Percentiles rank a stretch among this genome's conserved stretches.
These are phyloP conservation scores for Talaromyces borbonicus DNA, from an alignment of 495 filamentous ascomycete species.

Conservation along the genomic window DNA sequence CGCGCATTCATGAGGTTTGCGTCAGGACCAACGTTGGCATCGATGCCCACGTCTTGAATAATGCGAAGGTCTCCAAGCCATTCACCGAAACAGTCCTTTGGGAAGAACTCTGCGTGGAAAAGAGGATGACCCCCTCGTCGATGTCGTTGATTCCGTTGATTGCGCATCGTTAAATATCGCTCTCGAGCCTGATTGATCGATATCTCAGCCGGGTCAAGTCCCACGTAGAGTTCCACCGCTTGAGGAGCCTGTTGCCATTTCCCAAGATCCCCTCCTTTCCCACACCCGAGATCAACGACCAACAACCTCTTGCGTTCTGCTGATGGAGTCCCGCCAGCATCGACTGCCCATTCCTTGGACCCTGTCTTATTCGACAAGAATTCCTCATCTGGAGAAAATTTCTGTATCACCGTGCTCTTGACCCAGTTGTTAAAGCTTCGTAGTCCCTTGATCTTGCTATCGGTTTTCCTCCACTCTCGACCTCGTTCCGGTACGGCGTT, in stretches of 20 bases:
- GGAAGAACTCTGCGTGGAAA: conserved; percentile 77
- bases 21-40: conserved; percentile 53
- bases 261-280: conserved; percentile 88
- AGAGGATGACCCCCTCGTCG: conserved; percentile 50
- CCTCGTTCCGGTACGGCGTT: conserved; percentile 85
- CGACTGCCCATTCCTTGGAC: conserved; percentile 41
- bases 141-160: conserved; percentile 42
- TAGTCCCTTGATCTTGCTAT: conserved; percentile 86
- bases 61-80: conserved; percentile 68
- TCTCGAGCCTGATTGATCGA: conserved; percentile 83
- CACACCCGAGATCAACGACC: conserved; percentile 90
- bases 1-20: conserved; percentile 42
- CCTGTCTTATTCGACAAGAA: conserved; percentile 34
- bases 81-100: conserved; percentile 83
- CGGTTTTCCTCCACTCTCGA: conserved; percentile 87
- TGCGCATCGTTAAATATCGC: conserved; percentile 66
- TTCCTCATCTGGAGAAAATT: conserved; percentile 81
- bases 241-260: conserved; percentile 94
- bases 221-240: conserved; percentile 78
- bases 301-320: conserved; percentile 45
- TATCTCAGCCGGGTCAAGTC: conserved; percentile 83
- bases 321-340: conserved; percentile 36
- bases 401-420: conserved; percentile 93
- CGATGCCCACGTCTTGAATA: conserved; percentile 75
- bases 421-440: conserved; percentile 98